Conservation (phyloP, 2,329 filamentous ascomycete species). For the Cyclaneusma minus region DNA sequence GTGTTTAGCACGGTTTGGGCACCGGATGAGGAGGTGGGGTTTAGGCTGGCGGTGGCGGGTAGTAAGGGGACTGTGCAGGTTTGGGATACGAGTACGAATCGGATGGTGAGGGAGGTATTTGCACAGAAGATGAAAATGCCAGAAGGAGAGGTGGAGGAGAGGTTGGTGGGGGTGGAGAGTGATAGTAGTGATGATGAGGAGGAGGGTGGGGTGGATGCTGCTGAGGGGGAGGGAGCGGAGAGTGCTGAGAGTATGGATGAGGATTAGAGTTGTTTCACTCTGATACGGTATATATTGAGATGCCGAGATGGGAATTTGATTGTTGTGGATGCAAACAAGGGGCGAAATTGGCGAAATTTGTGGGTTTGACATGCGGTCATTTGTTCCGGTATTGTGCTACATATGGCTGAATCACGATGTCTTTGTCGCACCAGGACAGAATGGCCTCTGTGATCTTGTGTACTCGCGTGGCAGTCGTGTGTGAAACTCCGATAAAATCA, state of each 20-base stretch:
- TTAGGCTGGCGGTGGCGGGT: constrained; percentile 82
- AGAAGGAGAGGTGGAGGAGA: constrained; percentile 54
- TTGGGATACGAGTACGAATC: constrained; percentile 94
- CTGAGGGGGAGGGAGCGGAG: constrained; percentile 19
- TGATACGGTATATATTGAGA: too few relatives aligned
- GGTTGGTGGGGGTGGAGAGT: constrained; percentile 58
- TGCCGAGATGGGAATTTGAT: too few relatives aligned
- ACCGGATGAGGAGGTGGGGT: constrained; percentile 79
- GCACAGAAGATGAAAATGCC: constrained; percentile 49
- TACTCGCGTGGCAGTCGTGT: too few relatives aligned
- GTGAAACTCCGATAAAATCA: too few relatives aligned
- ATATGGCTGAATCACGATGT: too few relatives aligned
- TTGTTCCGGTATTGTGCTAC: too few relatives aligned
- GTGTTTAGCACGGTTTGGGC: constrained; percentile 86
- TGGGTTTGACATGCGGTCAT: too few relatives aligned
- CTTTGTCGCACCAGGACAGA: too few relatives aligned
- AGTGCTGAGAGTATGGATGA: constrained; percentile 40
- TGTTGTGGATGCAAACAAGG: too few relatives aligned
- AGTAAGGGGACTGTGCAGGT: constrained; percentile 87
- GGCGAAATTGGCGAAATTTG: too few relatives aligned
- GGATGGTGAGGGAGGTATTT: constrained; percentile 71
- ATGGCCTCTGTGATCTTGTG: too few relatives aligned
- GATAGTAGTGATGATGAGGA: constrained; percentile 50
- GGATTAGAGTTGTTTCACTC: too few relatives aligned
- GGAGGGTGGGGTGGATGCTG: constrained; percentile 31